phyloP scores from a whole-genome alignment of 2,329 filamentous ascomycete genomes.

The Colletotrichum caudatum region DNA sequence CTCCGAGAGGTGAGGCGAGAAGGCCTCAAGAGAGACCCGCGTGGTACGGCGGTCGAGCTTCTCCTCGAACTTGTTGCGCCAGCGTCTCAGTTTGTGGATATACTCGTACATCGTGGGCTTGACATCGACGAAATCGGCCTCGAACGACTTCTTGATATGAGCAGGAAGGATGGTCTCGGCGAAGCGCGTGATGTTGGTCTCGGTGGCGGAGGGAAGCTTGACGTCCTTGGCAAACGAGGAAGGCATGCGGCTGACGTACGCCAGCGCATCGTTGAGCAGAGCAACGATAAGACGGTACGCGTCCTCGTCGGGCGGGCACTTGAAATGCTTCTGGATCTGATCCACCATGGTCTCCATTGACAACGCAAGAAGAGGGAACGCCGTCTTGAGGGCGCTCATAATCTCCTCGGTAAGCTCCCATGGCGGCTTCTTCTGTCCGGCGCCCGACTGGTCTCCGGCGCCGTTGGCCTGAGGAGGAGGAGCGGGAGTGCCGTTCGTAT shows the following conservation, averaged over 20 bases:
- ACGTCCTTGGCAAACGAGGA: slow-evolving; percentile 89
- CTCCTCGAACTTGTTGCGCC: slow-evolving; percentile 98
- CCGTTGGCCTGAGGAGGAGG: slow-evolving; percentile 36
- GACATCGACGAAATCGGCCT: slow-evolving; percentile 94
- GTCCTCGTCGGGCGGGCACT: slow-evolving; percentile 97
- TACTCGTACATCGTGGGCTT: slow-evolving; percentile 99
- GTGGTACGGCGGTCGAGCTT: slow-evolving; percentile 88
- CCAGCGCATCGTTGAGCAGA: slow-evolving; percentile 92
- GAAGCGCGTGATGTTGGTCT: slow-evolving; percentile 96
- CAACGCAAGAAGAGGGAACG: slow-evolving; percentile 92
- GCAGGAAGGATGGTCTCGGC: slow-evolving; percentile 94
- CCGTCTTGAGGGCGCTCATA: slow-evolving; percentile 94
- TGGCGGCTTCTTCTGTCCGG: slow-evolving; percentile 77
- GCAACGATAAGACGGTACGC: slow-evolving; percentile 98
- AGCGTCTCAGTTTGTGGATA: slow-evolving; percentile 94
- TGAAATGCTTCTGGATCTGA: slow-evolving; percentile 99
- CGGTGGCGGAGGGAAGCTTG: slow-evolving; percentile 89
- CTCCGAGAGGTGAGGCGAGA: slow-evolving; percentile 92
- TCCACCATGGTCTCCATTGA: slow-evolving; percentile 99
- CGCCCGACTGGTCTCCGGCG: slow-evolving; percentile 44
- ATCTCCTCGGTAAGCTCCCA: slow-evolving; percentile 98
- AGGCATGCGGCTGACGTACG: slow-evolving; percentile 90
- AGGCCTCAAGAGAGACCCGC: slow-evolving; percentile 81
- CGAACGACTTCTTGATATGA: slow-evolving; percentile 96
- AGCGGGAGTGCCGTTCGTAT: slow-evolving; percentile 46